Conservation (phyloP, 2,329 filamentous ascomycete genomes). For the Paecilomyces dactylethromorphus region DNA sequence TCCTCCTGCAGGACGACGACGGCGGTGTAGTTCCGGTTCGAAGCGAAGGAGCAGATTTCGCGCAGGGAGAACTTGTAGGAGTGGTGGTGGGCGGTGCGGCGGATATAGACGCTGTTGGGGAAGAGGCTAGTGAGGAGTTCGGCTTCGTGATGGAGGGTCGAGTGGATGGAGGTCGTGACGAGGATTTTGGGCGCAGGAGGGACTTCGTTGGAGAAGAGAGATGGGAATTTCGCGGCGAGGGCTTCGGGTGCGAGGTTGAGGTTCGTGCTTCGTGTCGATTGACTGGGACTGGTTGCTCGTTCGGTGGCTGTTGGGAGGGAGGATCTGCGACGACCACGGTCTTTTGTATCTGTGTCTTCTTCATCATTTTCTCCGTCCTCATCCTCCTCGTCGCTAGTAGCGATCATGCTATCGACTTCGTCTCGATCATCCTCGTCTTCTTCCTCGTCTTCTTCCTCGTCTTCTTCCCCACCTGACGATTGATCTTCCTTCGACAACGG, state of each 20-base stretch:
- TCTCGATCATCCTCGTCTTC: constrained; percentile 50
- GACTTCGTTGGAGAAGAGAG: constrained; percentile 47
- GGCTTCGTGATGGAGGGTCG: constrained; percentile 78
- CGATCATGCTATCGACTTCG: constrained; percentile 72
- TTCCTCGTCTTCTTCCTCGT: constrained; percentile 35
- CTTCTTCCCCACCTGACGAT: constrained; percentile 31
- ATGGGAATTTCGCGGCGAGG: constrained; percentile 54
- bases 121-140: constrained; percentile 72
- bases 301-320: constrained; percentile 33
- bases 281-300: constrained; percentile 49
- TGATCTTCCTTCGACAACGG: constrained; percentile 40
- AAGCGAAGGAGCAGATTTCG: constrained; percentile 82
- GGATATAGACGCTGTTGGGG: constrained; percentile 75
- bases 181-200: constrained; percentile 72
- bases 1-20: constrained; percentile 85
- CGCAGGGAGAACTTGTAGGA: constrained; percentile 85
- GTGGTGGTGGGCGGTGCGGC: constrained; percentile 74
- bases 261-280: constrained; percentile 53
- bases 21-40: constrained; percentile 74
- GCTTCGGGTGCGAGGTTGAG: constrained; percentile 55
- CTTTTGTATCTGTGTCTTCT: constrained; percentile 32
- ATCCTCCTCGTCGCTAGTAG: constrained; percentile 38
- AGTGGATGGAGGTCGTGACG: constrained; percentile 85
- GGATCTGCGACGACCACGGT: constrained; percentile 27
- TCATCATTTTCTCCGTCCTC: constrained; percentile 28